Evolutionary conservation across 257 asterid genomes (phyloP).

Genomic region (Nicotiana tabacum): DNA sequence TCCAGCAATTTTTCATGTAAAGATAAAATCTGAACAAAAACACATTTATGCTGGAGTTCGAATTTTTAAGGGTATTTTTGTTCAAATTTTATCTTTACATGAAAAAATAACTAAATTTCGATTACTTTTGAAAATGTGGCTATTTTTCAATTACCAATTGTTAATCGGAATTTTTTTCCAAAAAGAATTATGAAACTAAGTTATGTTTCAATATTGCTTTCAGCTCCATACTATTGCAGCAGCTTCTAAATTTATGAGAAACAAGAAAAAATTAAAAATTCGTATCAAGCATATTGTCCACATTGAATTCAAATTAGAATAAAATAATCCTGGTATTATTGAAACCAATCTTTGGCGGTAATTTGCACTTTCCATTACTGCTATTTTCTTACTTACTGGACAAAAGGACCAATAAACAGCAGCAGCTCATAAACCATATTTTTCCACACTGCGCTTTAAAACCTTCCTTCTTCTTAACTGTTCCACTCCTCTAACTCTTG

Average conservation of each 20-base stretch:
- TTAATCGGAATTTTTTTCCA: too few relatives aligned
- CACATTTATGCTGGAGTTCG: too few relatives aligned
- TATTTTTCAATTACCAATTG: too few relatives aligned
- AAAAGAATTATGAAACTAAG: too few relatives aligned
- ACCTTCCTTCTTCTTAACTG: neutral
- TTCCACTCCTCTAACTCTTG: neutral
- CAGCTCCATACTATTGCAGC: neutral
- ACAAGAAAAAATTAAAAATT: neutral
- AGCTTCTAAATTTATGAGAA: neutral
- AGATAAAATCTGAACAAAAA: too few relatives aligned
- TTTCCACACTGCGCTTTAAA: neutral
- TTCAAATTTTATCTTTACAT: too few relatives aligned
- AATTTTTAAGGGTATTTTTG: too few relatives aligned
- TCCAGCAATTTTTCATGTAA: too few relatives aligned
- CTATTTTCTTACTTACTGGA: neutral
- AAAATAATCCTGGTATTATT: slow-evolving; percentile 2
- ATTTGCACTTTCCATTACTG: neutral
- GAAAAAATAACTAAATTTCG: too few relatives aligned
- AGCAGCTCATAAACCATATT: neutral
- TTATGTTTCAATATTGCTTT: too few relatives aligned
- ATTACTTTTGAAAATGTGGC: too few relatives aligned
- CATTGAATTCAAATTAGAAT: neutral
- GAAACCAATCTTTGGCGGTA: slow-evolving; percentile 10
- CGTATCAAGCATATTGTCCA: neutral
- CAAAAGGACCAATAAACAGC: slow-evolving; percentile 1